Evolutionary conservation across 1,139 yeast genomes (phyloP).

Genomic region (Pneumocystis oryctolagi): DNA sequence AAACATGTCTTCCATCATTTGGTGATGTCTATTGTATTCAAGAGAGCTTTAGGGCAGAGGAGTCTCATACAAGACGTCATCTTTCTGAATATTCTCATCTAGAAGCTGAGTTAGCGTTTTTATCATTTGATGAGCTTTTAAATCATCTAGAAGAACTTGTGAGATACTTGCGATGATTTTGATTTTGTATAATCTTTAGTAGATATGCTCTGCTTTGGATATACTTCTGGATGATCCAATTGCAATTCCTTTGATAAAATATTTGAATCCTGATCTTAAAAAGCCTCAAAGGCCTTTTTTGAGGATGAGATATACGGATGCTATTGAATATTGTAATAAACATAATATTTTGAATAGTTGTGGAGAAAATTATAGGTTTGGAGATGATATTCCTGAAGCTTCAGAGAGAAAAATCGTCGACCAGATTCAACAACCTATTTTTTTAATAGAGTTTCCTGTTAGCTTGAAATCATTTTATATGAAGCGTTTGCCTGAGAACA

Average conservation of each 20-base stretch:
- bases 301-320: conserved; percentile 83
- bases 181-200: background rate
- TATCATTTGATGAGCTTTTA: conserved; percentile 73
- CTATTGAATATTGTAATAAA: conserved; percentile 92
- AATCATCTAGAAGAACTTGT: conserved; percentile 62
- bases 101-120: conserved; percentile 83
- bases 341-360: conserved; percentile 67
- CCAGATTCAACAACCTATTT: conserved; percentile 77
- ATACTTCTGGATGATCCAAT: conserved; percentile 77
- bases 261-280: conserved; percentile 79
- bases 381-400: conserved; percentile 98
- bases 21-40: conserved; percentile 97
- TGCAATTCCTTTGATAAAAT: conserved; percentile 76
- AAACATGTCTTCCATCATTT: conserved; percentile 86
- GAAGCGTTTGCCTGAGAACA: conserved; percentile 83
- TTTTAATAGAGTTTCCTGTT: conserved; percentile 87
- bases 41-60: conserved; percentile 98
- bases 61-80: conserved; percentile 97
- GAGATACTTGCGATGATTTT: background rate
- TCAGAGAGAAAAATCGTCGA: conserved; percentile 99
- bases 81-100: conserved; percentile 92
- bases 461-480: conserved; percentile 95
- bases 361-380: conserved; percentile 79
- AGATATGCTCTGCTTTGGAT: conserved; percentile 48
- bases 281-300: conserved; percentile 76